A percentile compares a stretch with the other conserved stretches of the same genome.
Conservation (phyloP, 306 rosid genomes). For the Prinsepia uniflora region DNA sequence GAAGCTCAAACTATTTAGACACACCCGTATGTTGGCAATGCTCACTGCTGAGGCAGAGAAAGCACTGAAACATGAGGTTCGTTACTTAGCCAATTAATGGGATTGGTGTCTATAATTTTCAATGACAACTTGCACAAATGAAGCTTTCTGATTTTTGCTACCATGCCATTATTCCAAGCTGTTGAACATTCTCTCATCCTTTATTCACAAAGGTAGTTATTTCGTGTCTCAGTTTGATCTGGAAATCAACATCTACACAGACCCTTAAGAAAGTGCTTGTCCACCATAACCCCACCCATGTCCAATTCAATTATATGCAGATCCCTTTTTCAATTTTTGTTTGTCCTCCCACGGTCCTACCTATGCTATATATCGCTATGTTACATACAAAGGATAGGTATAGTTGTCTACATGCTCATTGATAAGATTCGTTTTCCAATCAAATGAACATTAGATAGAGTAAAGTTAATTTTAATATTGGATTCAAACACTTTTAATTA, state of each 20-base stretch:
- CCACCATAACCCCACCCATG: conserved; percentile 30
- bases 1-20: too few species aligned
- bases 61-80: background rate
- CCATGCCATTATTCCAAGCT: conserved; percentile 7
- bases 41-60: too few species aligned
- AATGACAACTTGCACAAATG: conserved; percentile 20
- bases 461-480: too few species aligned
- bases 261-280: conserved; percentile 25
- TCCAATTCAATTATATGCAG: conserved; percentile 24
- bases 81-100: background rate
- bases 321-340: conserved; percentile 4
- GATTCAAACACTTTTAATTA: too few species aligned
- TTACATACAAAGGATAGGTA: background rate
- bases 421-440: background rate
- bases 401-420: background rate
- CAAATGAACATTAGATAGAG: background rate
- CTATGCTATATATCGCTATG: background rate
- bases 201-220: background rate
- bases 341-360: conserved; percentile 9
- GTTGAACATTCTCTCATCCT: conserved; percentile 28
- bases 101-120: background rate
- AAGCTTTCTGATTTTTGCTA: conserved; percentile 8
- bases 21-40: too few species aligned
- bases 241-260: conserved; percentile 38
- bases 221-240: conserved; percentile 35